Percentiles rank a stretch among this genome's conserved stretches.
These are phyloP conservation scores for Corymbia calophylla DNA, from an alignment of 441 rosid species.

Conservation along the genomic window DNA sequence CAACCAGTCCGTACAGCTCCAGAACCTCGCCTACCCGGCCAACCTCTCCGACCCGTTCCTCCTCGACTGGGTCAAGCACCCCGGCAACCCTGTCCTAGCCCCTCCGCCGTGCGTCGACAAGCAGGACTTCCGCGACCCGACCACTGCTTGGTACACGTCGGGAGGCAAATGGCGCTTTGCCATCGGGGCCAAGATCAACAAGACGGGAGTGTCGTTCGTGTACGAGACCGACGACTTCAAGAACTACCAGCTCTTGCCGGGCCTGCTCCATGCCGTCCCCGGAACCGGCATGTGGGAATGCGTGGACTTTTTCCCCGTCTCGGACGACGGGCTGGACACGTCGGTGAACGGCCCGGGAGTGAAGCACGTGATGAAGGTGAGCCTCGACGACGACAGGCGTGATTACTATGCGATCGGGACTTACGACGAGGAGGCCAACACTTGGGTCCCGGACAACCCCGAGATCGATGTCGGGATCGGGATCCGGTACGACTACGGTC, in stretches of 20 bases:
- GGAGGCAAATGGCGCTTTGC: conserved; percentile 73
- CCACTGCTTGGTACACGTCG: conserved; percentile 79
- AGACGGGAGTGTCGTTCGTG: conserved; percentile 62
- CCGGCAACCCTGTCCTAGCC: conserved; percentile 61
- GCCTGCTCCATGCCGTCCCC: conserved; percentile 51
- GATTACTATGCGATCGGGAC: conserved; percentile 87
- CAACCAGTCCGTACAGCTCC: conserved; percentile 61
- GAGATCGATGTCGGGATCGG: conserved; percentile 78
- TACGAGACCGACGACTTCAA: conserved; percentile 73
- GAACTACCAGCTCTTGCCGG: conserved; percentile 29
- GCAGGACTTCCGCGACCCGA: conserved; percentile 86
- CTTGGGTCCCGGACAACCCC: conserved; percentile 72
- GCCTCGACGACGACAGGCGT: conserved; percentile 69
- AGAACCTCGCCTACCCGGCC: conserved; percentile 88
- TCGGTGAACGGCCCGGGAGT: conserved; percentile 55
- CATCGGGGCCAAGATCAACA: conserved; percentile 65
- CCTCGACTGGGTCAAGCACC: conserved; percentile 66
- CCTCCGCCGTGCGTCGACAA: conserved; percentile 61
- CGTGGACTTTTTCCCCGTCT: conserved; percentile 80
- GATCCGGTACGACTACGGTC: conserved; percentile 77
- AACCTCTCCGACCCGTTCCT: conserved; percentile 76
- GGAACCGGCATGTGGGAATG: conserved; percentile 99
- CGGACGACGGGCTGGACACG: conserved; percentile 67
- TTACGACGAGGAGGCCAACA: conserved; percentile 42
- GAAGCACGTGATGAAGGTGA: conserved; percentile 77